Percentiles rank a stretch among this genome's conserved stretches.
These are phyloP conservation scores for Ophiostoma perfectum DNA, from an alignment of 2,329 filamentous ascomycete species.

Conservation along the genomic window DNA sequence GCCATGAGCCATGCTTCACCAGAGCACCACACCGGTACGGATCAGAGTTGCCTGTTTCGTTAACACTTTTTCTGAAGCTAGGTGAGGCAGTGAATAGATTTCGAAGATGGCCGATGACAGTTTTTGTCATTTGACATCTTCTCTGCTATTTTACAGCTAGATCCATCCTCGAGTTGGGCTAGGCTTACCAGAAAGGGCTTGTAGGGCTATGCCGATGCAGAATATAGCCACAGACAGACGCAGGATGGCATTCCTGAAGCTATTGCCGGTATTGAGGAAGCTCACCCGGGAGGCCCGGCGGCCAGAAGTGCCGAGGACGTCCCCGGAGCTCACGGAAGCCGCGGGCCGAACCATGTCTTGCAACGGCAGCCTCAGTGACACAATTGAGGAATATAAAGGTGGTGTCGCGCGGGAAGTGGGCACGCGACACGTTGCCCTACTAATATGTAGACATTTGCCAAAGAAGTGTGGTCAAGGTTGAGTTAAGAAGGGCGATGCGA, in stretches of 20 bases:
- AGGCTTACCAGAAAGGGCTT: background rate
- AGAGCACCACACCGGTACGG: conserved; percentile 51
- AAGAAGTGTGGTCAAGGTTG: conserved; percentile 2
- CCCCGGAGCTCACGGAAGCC: background rate
- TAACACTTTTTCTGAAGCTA: background rate
- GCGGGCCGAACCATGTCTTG: background rate
- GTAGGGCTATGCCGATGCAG: background rate
- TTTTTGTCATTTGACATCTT: background rate
- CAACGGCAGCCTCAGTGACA: conserved; percentile 11
- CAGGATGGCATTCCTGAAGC: conserved; percentile 6
- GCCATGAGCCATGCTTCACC: conserved; percentile 49
- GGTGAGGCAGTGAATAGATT: background rate
- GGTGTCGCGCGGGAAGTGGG: conserved; percentile 1
- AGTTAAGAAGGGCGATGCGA: background rate
- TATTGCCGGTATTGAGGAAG: conserved; percentile 12
- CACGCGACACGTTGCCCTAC: conserved; percentile 5
- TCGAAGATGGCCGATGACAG: too few relatives aligned
- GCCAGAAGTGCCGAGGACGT: background rate
- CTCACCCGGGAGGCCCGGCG: background rate
- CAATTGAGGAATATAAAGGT: background rate
- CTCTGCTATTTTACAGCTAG: too few relatives aligned
- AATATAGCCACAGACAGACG: conserved; percentile 16
- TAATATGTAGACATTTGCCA: conserved; percentile 1
- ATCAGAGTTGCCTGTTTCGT: conserved; percentile 33
- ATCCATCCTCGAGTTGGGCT: too few relatives aligned